phyloP scores from a whole-genome alignment of 1,284 basidiomycete genomes.

The Athelia sp. region DNA sequence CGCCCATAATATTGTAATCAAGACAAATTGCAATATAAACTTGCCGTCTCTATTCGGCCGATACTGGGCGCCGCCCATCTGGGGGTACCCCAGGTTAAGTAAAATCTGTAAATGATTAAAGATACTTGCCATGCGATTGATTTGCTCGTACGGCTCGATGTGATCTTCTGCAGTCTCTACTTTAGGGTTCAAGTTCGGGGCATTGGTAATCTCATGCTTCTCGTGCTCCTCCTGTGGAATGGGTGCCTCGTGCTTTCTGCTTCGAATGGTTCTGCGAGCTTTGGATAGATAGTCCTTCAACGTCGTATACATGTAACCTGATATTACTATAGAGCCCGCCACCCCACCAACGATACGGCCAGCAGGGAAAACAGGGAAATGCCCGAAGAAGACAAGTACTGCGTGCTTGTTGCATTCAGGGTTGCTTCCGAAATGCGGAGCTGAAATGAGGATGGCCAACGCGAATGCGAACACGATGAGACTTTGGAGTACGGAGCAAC shows the following conservation, averaged over 20 bases:
- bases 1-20: constrained; percentile 16
- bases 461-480: constrained; percentile 19
- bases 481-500: constrained; percentile 16
- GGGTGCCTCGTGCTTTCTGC: constrained; percentile 1
- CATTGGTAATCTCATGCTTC: neutral
- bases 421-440: constrained; percentile 13
- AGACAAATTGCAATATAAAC: constrained; percentile 10
- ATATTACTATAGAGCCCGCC: constrained; percentile 5
- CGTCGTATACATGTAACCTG: constrained; percentile 11
- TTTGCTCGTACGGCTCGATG: neutral
- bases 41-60: constrained; percentile 1
- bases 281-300: constrained; percentile 10
- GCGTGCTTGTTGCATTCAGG: constrained; percentile 16
- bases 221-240: neutral
- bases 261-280: neutral
- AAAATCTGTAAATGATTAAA: neutral
- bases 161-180: neutral
- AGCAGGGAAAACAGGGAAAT: constrained; percentile 14
- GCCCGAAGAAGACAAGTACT: constrained; percentile 20
- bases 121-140: no score
- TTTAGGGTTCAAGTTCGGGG: neutral
- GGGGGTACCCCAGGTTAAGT: neutral
- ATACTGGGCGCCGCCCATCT: neutral
- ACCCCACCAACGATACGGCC: constrained; percentile 16
- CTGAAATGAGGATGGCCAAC: constrained; percentile 15